These are phyloP conservation scores for Aspergillus taichungensis DNA, from an alignment of 495 filamentous ascomycete species.

Conservation along the genomic window DNA sequence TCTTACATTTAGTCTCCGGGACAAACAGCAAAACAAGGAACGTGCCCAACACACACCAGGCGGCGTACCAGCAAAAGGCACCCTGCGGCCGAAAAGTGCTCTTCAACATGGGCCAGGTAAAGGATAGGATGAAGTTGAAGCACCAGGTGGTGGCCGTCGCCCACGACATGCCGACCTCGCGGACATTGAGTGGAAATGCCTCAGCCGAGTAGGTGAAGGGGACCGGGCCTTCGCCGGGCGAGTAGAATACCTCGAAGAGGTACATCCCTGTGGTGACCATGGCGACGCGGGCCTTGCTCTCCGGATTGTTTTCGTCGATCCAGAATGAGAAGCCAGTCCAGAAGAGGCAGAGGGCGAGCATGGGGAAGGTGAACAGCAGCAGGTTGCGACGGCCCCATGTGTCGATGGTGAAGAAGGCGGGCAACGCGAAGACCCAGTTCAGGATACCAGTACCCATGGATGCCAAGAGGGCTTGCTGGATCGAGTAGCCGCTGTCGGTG, in stretches of 20 bases:
- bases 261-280: constrained; percentile 45
- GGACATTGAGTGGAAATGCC: constrained; percentile 49
- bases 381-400: constrained; percentile 54
- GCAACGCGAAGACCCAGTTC: constrained; percentile 57
- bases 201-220: constrained; percentile 53
- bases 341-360: constrained; percentile 49
- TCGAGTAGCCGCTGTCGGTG: constrained; percentile 34
- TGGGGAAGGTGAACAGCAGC: constrained; percentile 57
- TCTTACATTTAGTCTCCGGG: constrained; percentile 47
- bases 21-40: constrained; percentile 47
- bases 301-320: constrained; percentile 26
- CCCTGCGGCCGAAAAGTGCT: constrained; percentile 44
- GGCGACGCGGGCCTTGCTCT: constrained; percentile 30
- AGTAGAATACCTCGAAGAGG: constrained; percentile 44
- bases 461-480: constrained; percentile 40
- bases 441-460: constrained; percentile 57
- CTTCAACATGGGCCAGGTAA: constrained; percentile 47
- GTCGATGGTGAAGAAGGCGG: constrained; percentile 61
- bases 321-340: constrained; percentile 51
- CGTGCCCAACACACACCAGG: constrained; percentile 49
- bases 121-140: constrained; percentile 46
- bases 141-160: constrained; percentile 44
- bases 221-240: constrained; percentile 48
- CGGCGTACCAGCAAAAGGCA: constrained; percentile 56
- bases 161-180: constrained; percentile 63